phyloP scores from a whole-genome alignment of 257 asterid genomes.

The Solanum medicagineum region DNA sequence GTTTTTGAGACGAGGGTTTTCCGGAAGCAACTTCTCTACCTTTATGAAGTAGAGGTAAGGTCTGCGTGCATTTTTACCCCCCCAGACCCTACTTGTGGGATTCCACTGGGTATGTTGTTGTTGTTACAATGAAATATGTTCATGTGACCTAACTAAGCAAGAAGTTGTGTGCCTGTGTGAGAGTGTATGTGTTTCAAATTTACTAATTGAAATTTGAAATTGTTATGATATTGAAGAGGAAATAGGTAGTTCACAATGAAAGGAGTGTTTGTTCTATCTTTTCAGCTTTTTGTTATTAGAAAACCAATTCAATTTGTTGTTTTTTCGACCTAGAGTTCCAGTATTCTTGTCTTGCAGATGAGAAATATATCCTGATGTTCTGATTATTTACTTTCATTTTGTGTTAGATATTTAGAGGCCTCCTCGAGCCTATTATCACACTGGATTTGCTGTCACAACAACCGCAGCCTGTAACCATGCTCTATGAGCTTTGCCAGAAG shows the following conservation, averaged over 20 bases:
- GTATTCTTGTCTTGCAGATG: neutral
- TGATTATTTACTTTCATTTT: neutral
- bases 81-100: too few relatives aligned
- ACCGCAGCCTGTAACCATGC: conserved; percentile 79
- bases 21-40: too few relatives aligned
- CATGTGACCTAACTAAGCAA: neutral
- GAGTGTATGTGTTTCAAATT: neutral
- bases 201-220: neutral
- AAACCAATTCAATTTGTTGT: neutral
- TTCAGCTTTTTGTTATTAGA: neutral
- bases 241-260: neutral
- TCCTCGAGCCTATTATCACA: conserved; percentile 59
- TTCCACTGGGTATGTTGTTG: too few relatives aligned
- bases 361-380: neutral
- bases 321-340: neutral
- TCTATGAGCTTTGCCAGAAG: conserved; percentile 60
- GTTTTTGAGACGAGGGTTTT: too few relatives aligned
- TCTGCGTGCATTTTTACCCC: too few relatives aligned
- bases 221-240: neutral
- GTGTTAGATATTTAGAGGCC: conserved; percentile 35
- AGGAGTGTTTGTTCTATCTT: neutral
- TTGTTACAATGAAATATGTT: neutral
- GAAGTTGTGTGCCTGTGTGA: neutral
- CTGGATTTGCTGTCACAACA: conserved; percentile 40
- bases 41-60: too few relatives aligned